Percentiles rank a stretch among this genome's conserved stretches.
These are phyloP conservation scores for Xylaria hypoxylon DNA, from an alignment of 2,329 filamentous ascomycete genomes.

Conservation along the genomic window DNA sequence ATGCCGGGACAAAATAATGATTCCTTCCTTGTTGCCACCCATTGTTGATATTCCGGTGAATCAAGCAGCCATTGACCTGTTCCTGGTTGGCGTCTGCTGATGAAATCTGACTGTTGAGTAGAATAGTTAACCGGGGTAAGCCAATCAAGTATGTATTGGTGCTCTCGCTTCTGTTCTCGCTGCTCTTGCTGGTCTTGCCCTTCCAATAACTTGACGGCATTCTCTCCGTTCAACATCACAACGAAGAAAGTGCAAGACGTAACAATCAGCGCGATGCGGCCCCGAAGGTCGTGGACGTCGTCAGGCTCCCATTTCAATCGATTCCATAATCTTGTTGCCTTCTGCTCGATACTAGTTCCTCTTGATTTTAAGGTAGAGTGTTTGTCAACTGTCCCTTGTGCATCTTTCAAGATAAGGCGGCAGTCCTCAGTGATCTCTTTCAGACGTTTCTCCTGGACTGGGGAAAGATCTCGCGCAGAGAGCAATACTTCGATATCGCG, in stretches of 20 bases:
- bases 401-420: not conserved
- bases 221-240: not conserved
- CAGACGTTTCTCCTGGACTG: not conserved
- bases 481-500: conserved; percentile 1
- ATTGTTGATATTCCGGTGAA: conserved; percentile 22
- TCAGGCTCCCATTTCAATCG: not conserved
- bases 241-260: not conserved
- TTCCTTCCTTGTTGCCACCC: conserved; percentile 31
- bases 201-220: not conserved
- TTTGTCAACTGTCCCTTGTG: not conserved
- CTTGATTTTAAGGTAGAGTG: not conserved
- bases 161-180: not conserved
- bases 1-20: conserved; percentile 61
- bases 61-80: conserved; percentile 49
- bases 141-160: conserved; percentile 8
- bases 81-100: conserved; percentile 52
- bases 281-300: conserved; percentile 1
- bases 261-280: not conserved
- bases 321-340: not conserved
- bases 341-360: not conserved
- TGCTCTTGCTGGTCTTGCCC: not conserved
- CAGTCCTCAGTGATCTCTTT: not conserved
- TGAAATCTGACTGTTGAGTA: conserved; percentile 55
- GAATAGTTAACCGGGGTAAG: conserved; percentile 46
- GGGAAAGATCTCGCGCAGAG: not conserved